Evolutionary conservation across 805 yeast genomes (phyloP), one percentile per base, ranked within the genome.

Genomic region (Barnettozyma vustinii): DNA sequence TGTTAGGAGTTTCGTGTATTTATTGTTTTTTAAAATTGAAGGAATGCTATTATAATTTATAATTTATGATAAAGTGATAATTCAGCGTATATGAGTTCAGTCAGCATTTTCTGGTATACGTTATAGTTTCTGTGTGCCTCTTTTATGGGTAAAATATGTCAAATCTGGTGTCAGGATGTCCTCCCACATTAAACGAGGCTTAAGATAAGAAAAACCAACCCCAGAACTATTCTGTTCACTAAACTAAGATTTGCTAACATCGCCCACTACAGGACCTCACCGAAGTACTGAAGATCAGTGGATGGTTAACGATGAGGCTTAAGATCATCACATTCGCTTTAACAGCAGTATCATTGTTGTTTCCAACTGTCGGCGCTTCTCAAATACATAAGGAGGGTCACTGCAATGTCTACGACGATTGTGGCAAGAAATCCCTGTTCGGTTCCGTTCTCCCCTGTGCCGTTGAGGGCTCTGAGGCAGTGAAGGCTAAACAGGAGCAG

Each of bases 381-480:
- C 27, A 30, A 13, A 35, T 26, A 21, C 47, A 45, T 12, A 25
- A 47, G 6, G 47, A 33, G 3, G 56, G 56, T 1, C 46, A 46
- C 16, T 71, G 75, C 56, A 66, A 72, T 5, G 56, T 70, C 44
- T 70, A 67, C 48, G 73, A 63, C 37, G 64, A 57, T 20, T 89
- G 98, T 63, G 98, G 97, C 8, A 85, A 86, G 65, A 80, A 77
- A 56, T 75, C 89, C 4, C 63, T 85, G 7, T 90, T 91, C 65
- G 97, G 97, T 0, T 67, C 79, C 6, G 81, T 79, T 37, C 68
- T 92, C 33, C 98, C 98, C 0, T 87, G 96, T 62, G 84, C 89
- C 1, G 76, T 75, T 23, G 73, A 76, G 52, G 74, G 76, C 52
- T 63, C 64, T 18, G 83, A 91, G 0, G 69, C 69, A 2, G 82